phyloP scores from a whole-genome alignment of 352 stramenopile species.

The Phytopythium aichiense region DNA sequence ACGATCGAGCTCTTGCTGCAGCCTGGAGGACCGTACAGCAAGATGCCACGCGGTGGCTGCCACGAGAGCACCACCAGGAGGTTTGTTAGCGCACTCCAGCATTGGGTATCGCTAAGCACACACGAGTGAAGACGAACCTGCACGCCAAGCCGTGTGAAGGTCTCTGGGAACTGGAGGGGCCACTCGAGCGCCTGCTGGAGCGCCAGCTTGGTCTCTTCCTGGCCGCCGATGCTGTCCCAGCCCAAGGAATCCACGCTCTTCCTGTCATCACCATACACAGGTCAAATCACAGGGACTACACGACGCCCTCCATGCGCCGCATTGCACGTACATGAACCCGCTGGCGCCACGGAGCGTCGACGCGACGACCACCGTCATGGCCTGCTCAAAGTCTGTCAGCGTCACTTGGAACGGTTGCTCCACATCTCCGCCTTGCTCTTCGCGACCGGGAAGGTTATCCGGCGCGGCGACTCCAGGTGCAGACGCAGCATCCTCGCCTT shows the following conservation, averaged over 20 bases:
- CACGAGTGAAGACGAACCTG: slow-evolving; percentile 16
- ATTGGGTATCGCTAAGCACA: background rate
- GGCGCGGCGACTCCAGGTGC: background rate
- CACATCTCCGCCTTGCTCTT: background rate
- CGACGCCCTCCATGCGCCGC: background rate
- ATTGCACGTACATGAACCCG: slow-evolving; percentile 44
- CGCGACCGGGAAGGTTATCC: background rate
- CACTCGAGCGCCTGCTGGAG: slow-evolving; percentile 87
- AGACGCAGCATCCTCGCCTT: background rate
- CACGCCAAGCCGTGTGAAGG: slow-evolving; percentile 67
- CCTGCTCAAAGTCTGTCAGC: slow-evolving; percentile 70
- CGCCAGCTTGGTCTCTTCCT: slow-evolving; percentile 63
- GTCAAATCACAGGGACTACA: slow-evolving; percentile 1
- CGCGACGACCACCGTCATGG: slow-evolving; percentile 60
- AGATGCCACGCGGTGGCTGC: slow-evolving; percentile 62
- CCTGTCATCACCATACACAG: slow-evolving; percentile 14
- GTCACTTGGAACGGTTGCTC: slow-evolving; percentile 43
- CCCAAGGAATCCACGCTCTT: slow-evolving; percentile 54
- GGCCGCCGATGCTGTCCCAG: slow-evolving; percentile 77
- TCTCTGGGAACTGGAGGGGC: slow-evolving; percentile 75
- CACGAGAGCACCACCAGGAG: background rate
- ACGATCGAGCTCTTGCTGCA: slow-evolving; percentile 91
- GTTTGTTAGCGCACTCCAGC: background rate
- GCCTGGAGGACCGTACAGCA: slow-evolving; percentile 88
- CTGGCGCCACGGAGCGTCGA: slow-evolving; percentile 58